These are phyloP conservation scores for Cucurbita pepo DNA, from an alignment of 306 rosid genomes.

Conservation along the genomic window DNA sequence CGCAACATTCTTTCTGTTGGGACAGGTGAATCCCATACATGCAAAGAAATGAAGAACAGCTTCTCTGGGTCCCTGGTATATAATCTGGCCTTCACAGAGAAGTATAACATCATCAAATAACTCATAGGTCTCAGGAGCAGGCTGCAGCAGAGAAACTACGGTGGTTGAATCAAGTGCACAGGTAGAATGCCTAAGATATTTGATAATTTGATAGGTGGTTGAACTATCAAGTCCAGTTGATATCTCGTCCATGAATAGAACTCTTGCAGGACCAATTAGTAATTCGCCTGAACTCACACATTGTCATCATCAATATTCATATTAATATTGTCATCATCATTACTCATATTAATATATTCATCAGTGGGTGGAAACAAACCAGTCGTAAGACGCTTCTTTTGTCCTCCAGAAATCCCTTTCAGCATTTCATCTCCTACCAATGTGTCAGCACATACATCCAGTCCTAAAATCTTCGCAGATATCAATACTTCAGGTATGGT, in stretches of 20 bases:
- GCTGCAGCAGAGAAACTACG: conserved; percentile 89
- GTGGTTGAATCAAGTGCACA: conserved; percentile 79
- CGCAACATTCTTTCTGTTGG: conserved; percentile 85
- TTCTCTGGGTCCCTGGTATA: conserved; percentile 82
- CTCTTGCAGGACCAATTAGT: conserved; percentile 95
- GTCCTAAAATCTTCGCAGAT: conserved; percentile 93
- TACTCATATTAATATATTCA: conserved; percentile 8
- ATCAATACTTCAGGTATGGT: conserved; percentile 24
- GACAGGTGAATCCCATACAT: conserved; percentile 81
- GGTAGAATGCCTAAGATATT: conserved; percentile 82
- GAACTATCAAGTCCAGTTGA: conserved; percentile 96
- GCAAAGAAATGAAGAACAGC: conserved; percentile 62
- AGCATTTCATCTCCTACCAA: conserved; percentile 99
- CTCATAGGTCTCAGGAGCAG: conserved; percentile 96
- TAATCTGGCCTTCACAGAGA: conserved; percentile 87
- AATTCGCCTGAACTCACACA: conserved; percentile 62
- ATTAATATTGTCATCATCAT: conserved; percentile 12
- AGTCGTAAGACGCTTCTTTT: conserved; percentile 98
- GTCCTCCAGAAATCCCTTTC: conserved; percentile 96
- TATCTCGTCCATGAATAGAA: conserved; percentile 94
- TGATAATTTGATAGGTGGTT: conserved; percentile 81
- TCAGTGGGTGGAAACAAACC: conserved; percentile 29
- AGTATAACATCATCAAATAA: conserved; percentile 91
- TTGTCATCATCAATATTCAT: conserved; percentile 14
- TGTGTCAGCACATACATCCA: conserved; percentile 97